Conservation (phyloP, 176 grass and related monocot species). For the Carex parvula region DNA sequence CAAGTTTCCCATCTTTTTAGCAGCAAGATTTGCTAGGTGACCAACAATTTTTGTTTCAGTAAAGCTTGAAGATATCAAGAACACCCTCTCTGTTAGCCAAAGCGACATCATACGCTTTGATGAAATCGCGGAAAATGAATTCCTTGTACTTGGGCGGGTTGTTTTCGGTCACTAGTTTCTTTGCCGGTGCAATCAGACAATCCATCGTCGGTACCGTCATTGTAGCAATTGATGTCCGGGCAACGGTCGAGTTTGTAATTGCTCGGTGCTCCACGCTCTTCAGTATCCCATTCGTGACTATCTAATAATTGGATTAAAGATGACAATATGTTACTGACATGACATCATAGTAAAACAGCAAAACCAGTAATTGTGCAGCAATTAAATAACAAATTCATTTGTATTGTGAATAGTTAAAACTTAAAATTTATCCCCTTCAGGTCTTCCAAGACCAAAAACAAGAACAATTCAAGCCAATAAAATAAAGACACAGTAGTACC, state of each 20-base stretch:
- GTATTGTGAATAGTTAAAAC: not conserved
- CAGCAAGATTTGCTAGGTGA: too few relatives aligned
- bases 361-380: not conserved
- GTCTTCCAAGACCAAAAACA: too few relatives aligned
- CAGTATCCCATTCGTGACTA: conserved; percentile 33
- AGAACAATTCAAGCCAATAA: not conserved
- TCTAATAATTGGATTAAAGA: conserved; percentile 21
- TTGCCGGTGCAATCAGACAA: conserved; percentile 19
- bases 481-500: not conserved
- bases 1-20: not conserved
- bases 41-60: not conserved
- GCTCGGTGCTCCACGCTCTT: conserved; percentile 41
- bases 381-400: not conserved
- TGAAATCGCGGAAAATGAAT: conserved; percentile 30
- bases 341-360: not conserved
- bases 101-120: conserved; percentile 7
- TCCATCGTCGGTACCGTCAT: conserved; percentile 24
- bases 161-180: conserved; percentile 8
- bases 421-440: too few relatives aligned
- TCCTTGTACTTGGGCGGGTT: conserved; percentile 31
- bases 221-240: conserved; percentile 27
- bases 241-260: conserved; percentile 23
- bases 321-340: not conserved
- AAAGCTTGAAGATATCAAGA: conserved; percentile 30
- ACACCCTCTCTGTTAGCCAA: conserved; percentile 27